These are phyloP conservation scores for Starmerella apicola DNA, from an alignment of 805 yeast species.

Conservation along the genomic window DNA sequence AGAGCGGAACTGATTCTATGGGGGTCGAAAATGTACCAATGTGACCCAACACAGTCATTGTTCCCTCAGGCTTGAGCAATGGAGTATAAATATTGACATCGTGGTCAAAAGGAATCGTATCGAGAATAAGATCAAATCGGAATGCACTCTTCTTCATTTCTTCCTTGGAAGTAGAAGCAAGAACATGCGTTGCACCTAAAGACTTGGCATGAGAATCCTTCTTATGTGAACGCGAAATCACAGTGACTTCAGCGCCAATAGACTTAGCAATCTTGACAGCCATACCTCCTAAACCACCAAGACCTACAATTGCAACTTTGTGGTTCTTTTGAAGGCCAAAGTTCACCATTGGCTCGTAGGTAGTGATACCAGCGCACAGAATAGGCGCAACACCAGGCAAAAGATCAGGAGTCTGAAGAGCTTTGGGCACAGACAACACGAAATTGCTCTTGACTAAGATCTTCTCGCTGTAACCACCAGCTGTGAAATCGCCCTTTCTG, in stretches of 20 bases:
- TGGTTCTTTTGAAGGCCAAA: conserved; percentile 38
- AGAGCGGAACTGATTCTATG: conserved; percentile 37
- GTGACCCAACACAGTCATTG: conserved; percentile 53
- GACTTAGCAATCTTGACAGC: conserved; percentile 48
- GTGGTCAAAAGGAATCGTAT: conserved; percentile 39
- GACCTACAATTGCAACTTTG: conserved; percentile 47
- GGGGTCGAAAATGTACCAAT: conserved; percentile 33
- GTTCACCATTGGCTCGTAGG: conserved; percentile 48
- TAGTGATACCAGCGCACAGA: conserved; percentile 69
- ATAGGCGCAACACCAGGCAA: conserved; percentile 51
- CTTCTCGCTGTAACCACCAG: conserved; percentile 33
- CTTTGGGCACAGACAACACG: conserved; percentile 52
- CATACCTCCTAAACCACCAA: conserved; percentile 59
- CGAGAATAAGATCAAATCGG: conserved; percentile 41
- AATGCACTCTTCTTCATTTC: conserved; percentile 26
- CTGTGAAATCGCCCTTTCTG: conserved; percentile 36
- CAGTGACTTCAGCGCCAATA: conserved; percentile 49
- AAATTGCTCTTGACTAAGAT: conserved; percentile 42
- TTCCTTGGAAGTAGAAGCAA: conserved; percentile 37
- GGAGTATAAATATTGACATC: conserved; percentile 38
- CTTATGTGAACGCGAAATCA: conserved; percentile 39
- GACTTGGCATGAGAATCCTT: conserved; percentile 44
- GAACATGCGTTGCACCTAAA: conserved; percentile 44
- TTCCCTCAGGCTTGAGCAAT: conserved; percentile 45
- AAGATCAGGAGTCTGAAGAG: conserved; percentile 31